Percentiles rank a stretch among this genome's conserved stretches.
Conservation (phyloP, 768 basidiomycete species). For the Suillus americanus region DNA sequence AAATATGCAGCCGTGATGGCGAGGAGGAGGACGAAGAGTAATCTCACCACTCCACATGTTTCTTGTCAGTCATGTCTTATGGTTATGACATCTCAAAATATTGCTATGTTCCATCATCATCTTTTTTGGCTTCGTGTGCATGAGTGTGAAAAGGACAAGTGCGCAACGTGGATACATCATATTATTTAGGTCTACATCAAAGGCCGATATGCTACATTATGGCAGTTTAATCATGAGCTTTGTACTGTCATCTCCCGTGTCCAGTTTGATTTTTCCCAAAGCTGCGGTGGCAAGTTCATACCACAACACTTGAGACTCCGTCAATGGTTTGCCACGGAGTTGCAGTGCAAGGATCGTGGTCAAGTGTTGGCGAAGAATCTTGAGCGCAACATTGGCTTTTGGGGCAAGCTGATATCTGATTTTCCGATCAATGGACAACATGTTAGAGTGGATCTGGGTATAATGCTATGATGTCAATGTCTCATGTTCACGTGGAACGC, state of each 20-base stretch:
- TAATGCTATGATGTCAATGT: conserved; percentile 5
- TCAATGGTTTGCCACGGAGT: conserved; percentile 62
- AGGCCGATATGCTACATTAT: not conserved
- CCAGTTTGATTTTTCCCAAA: conserved; percentile 52
- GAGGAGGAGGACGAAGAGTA: conserved; percentile 58
- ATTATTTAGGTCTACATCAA: not conserved
- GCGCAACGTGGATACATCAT: not conserved
- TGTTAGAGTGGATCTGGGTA: conserved; percentile 65
- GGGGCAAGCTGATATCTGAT: conserved; percentile 69
- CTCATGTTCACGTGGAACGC: not conserved
- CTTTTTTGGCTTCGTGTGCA: not conserved
- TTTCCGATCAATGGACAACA: conserved; percentile 82
- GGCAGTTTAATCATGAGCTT: conserved; percentile 16
- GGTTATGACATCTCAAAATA: conserved; percentile 2
- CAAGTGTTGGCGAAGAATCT: conserved; percentile 70
- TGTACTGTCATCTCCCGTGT: conserved; percentile 22
- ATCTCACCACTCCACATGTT: conserved; percentile 7
- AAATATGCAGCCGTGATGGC: conserved; percentile 39
- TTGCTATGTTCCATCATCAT: not conserved
- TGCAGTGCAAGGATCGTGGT: conserved; percentile 58
- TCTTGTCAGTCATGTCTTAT: conserved; percentile 1
- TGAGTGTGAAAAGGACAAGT: not conserved
- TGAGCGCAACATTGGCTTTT: conserved; percentile 77
- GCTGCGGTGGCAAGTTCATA: conserved; percentile 66
- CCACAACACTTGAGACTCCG: conserved; percentile 65